phyloP scores from a whole-genome alignment of 2,329 filamentous ascomycete genomes.

The Trichoderma lentiforme region DNA sequence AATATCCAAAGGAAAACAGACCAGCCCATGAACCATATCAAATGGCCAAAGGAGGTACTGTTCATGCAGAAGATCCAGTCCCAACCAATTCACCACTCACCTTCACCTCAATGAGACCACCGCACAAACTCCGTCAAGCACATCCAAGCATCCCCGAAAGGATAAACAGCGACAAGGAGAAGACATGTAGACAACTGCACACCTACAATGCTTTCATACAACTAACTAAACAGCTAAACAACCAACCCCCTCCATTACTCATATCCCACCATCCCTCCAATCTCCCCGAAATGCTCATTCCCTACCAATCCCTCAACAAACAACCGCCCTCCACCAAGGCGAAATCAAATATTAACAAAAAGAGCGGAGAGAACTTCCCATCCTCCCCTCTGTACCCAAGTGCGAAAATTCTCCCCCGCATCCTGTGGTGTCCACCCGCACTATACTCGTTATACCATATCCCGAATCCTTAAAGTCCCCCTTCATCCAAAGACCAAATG shows the following conservation, averaged over 20 bases:
- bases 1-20: too few species aligned
- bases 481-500: background rate
- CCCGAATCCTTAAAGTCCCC: background rate
- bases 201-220: background rate
- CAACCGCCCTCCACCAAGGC: background rate
- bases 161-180: background rate
- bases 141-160: background rate
- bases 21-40: too few species aligned
- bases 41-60: too few species aligned
- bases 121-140: background rate
- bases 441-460: background rate
- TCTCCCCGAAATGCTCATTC: background rate
- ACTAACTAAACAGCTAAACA: background rate
- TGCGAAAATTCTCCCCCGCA: background rate
- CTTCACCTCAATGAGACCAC: background rate
- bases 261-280: background rate
- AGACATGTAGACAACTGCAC: background rate
- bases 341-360: background rate
- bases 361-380: background rate
- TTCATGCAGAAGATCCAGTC: too few species aligned
- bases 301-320: background rate
- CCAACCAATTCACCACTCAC: background rate
- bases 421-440: constrained; percentile 2
- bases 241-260: background rate
- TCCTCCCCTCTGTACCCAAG: background rate